Base-by-base conservation (phyloP, 495 filamentous ascomycete genomes). In the Apiosordaria backusii region DNA sequence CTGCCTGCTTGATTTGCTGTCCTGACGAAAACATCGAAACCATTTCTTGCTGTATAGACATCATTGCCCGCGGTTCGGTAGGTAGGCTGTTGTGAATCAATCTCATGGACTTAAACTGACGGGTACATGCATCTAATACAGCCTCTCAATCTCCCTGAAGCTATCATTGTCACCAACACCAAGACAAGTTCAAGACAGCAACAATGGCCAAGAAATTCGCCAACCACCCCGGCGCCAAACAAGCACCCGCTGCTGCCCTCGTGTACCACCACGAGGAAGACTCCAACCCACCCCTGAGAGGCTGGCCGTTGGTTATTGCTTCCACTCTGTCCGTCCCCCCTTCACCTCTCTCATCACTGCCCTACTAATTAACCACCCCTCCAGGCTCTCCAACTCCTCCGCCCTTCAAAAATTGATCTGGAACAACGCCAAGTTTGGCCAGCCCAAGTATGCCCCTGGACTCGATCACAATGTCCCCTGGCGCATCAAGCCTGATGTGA, bases 401-500 rank as follows among this genome's bases (percentile, higher is more conserved):
- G 66, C 65, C 50, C 60, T 68, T 4, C 75, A 76, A 19, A 73
- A 73, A 24, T 68, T 69, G 4, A 64, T 80, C 22, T 97, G 90
- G 90, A 76, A 70, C 57, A 94, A 92, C 78, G 91, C 91, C 26
- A 88, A 88, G 22, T 92, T 97, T 67, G 81, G 77, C 52, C 71
- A 77, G 25, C 81, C 92, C 27, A 86, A 85, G 60, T 71, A 85
- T 35, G 79, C 89, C 7, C 75, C 78, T 4, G 81, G 84, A 23
- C 81, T 97, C 16, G 78, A 86, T 6, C 67, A 81, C 22, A 9
- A 21, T 59, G 88, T 89, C 69, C 72, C 82, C 16, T 83, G 86
- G 55, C 82, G 88, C 54, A 88, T 86, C 69, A 87, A 83, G 78
- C 93, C 94, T n/a, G 90, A 90, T 35, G 93, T 97, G 23, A 89